Base-by-base conservation (phyloP, 805 yeast species). In the Scheffersomyces amazonensis region DNA sequence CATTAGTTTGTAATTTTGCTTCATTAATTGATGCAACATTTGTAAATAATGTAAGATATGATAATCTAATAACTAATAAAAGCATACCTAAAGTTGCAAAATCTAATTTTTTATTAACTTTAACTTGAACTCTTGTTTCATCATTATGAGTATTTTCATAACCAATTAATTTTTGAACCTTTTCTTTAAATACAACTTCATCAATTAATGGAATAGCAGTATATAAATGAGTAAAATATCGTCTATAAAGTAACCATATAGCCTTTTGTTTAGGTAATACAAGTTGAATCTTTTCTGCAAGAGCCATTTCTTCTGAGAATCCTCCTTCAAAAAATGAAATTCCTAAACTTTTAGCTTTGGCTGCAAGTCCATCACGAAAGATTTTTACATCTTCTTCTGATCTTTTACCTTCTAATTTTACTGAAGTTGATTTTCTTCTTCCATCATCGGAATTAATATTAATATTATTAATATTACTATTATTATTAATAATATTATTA, bases 151-250 rank as follows among this genome's bases (percentile, higher is more conserved):
- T 8, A 17, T 19, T 20, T 31, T 41, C 42, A 31, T 24, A 19
- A 10, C 41, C 44, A 37, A 41, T 37, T 17, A 41, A 38, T 29
- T 37, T 37, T 21, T 37, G 39, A n/a, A 41, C 3, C 24, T 37
- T 37, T 21, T 38, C 52, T 16, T 49, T 51, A 34, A 73, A 72
- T 24, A 45, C 44, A 11, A 42, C 49, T 42, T 65, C 62, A 41
- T 71, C 75, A 11, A 75, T 32, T 36, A 53, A 65, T 2, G 80
- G 79, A 43, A 62, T 55, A 42, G 64, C 69, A 0, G 76, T 71
- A 46, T 73, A 71, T 5, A 73, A 50, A 40, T 56, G 58, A 19
- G 54, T 51, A 52, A 69, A 73, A 47, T 65, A 75, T 8, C 76
- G 44, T 18, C 60, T 61, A 18, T 73, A 42, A 19, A 71, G 57